Evolutionary conservation across 2,329 filamentous ascomycete species (phyloP), one percentile per base, ranked within the genome.

Genomic region (Ceratocystis cacaofunesta): DNA sequence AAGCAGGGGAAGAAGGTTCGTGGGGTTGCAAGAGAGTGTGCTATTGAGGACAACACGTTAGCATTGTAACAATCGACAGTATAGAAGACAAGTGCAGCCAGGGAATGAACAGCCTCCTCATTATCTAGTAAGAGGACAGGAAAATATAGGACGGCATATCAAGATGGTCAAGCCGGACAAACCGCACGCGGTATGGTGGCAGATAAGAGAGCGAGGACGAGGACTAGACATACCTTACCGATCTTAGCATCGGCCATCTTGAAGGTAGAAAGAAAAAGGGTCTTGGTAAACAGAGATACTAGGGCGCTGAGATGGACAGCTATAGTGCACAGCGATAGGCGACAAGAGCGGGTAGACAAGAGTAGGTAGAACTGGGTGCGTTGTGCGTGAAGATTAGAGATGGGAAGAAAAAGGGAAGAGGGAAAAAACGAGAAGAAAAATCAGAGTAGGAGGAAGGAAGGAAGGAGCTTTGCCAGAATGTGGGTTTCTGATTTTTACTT

Each of bases 211-310:
- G 22, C 8, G 12, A 36, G 19, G 44, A 32, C 7, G 19, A 61
- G 25, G 5, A 41, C 15, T 7, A 32, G 5, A 48, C 65, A 36
- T 57, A 66, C 65, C 65, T 66, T 66, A 66, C 65, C 30, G 52
- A 60, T 61, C 65, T 66, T 66, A 62, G 61, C 50, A 61, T 66
- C 61, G n/a, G 65, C 61, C 65, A 66, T 66, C 6, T 10, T 61
- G 64, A 43, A 17, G 36, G 57, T 50, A 46, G 17, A 50, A 10
- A 57, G 36, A 57, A 25, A 28, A 32, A 57, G 36, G 41, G 44
- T 62, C 32, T 48, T n/a, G 61, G 36, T 22, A 1, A 57, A 22
- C 25, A 57, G 30, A 28, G 25, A 57, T 57, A 57, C n/a, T n/a
- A 32, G 52, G 52, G 52, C 25, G 52, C 52, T 32, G 52, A n/a